Percentiles rank a stretch among this genome's conserved stretches.
These are phyloP conservation scores for Rhizopus stolonifer DNA, from an alignment of 371 early-diverging fungal genomes.

Conservation along the genomic window DNA sequence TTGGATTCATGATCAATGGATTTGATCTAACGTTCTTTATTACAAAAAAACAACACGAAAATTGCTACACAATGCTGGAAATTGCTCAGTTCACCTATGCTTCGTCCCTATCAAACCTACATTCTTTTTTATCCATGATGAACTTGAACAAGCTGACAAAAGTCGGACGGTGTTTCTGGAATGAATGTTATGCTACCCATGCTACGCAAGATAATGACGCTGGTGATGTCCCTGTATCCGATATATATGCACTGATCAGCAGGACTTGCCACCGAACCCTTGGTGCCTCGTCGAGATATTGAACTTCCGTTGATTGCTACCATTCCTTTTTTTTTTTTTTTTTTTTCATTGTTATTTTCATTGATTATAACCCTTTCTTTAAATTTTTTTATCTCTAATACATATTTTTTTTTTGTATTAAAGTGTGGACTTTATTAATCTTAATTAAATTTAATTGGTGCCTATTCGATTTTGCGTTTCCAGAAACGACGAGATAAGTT, in stretches of 20 bases:
- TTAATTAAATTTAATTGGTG: too few species aligned
- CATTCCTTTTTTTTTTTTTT: too few species aligned
- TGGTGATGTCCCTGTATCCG: conserved; percentile 1
- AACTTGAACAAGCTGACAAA: conserved; percentile 12
- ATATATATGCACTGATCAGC: conserved; percentile 4
- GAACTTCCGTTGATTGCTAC: conserved; percentile 6
- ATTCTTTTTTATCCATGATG: conserved; percentile 6
- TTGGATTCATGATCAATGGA: neutral
- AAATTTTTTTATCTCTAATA: too few species aligned
- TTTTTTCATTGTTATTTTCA: conserved; percentile 8
- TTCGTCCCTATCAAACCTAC: conserved; percentile 9
- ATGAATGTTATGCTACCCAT: conserved; percentile 4
- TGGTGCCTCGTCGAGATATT: conserved; percentile 7
- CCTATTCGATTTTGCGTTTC: too few species aligned
- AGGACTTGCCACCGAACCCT: conserved; percentile 5
- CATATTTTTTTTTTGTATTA: too few species aligned
- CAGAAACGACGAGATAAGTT: too few species aligned
- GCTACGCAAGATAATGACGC: conserved; percentile 2
- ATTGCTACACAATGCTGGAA: too few species aligned
- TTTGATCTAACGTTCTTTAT: conserved; percentile 11
- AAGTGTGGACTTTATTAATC: too few species aligned
- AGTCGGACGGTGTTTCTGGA: conserved; percentile 8
- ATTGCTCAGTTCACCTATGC: conserved; percentile 3
- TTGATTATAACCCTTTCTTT: conserved; percentile 3
- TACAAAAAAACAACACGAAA: conserved; percentile 3